Evolutionary conservation across 768 basidiomycete genomes (phyloP), one percentile per base, ranked within the genome.

Genomic region (Hysterangium stoloniferum): DNA sequence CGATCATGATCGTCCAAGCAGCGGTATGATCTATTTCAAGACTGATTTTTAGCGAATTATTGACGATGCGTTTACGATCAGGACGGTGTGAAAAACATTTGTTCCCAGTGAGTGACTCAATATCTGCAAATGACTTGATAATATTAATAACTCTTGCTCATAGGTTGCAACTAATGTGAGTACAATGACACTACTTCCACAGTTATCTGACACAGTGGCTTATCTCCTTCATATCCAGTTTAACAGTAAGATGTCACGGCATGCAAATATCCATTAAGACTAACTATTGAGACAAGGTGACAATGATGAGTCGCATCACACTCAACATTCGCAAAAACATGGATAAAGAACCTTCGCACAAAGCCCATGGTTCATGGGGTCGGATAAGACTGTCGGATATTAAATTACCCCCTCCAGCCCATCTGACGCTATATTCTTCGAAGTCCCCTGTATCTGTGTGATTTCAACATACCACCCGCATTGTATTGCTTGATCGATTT

Each of bases 271-370:
- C 13, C n/a, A 37, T 27, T 15, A 48, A 41, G 6, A 12, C 36
- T 29, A 4, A 36, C 6, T 29, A 44, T 32, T 34, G 17, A 11
- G 17, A 11, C 59, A 27, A 75, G 64, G 78, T 83, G 9, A 70
- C 78, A 0, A 84, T 82, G 77, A 80, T 82, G 73, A 82, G 79
- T 3, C 73, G 82, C 6, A 82, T 84, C 43, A 82, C 81, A 1
- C 70, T 83, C 22, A 77, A 75, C 59, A 68, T 83, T 8, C 37
- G 49, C 27, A 51, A 41, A 28, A 51, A 51, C 15, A 32, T 51
- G 38, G n/a, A n/a, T n/a, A n/a, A n/a, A n/a, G n/a, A n/a, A n/a
- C n/a, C n/a, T n/a, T n/a, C n/a, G n/a, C n/a, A n/a, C n/a, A n/a
- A n/a, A n/a, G n/a, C n/a, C n/a, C n/a, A n/a, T n/a, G n/a, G n/a